These are phyloP conservation scores for Erigeron philadelphicus DNA, from an alignment of 140 eudicot genomes.

Conservation along the genomic window DNA sequence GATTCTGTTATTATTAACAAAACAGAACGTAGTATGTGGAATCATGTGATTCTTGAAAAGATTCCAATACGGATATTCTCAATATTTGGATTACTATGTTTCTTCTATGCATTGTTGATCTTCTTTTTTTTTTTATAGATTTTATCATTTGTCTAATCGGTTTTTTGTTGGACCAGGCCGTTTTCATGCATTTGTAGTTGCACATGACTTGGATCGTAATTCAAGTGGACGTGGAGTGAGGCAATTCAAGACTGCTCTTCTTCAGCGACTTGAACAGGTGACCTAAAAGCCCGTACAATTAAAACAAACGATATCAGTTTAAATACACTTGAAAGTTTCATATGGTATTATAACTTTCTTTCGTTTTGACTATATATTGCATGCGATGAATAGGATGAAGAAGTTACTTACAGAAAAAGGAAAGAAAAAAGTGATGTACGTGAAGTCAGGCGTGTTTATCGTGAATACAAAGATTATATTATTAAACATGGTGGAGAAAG, in stretches of 20 bases:
- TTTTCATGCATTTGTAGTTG: constrained; percentile 89
- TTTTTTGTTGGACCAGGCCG: constrained; percentile 65
- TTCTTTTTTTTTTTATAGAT: background rate
- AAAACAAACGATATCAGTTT: background rate
- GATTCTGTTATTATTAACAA: constrained; percentile 16
- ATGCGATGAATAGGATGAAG: constrained; percentile 62
- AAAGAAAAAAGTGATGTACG: constrained; percentile 87
- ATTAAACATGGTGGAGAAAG: constrained; percentile 73
- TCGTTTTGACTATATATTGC: background rate
- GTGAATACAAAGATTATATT: constrained; percentile 63
- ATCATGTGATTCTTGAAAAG: constrained; percentile 15
- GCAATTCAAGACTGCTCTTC: constrained; percentile 92
- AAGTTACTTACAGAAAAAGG: constrained; percentile 57
- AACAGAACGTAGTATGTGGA: background rate
- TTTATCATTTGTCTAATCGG: constrained; percentile 16
- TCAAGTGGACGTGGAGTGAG: constrained; percentile 94
- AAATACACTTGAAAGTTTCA: background rate
- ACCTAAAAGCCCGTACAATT: background rate
- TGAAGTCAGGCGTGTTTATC: constrained; percentile 85
- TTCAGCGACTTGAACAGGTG: constrained; percentile 93
- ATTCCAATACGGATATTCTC: constrained; percentile 14
- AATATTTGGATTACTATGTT: background rate
- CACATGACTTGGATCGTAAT: constrained; percentile 86
- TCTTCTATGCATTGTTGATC: constrained; percentile 6
- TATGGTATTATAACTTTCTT: background rate